These are phyloP conservation scores for Daldinia grandis DNA, from an alignment of 495 filamentous ascomycete species.

Conservation along the genomic window DNA sequence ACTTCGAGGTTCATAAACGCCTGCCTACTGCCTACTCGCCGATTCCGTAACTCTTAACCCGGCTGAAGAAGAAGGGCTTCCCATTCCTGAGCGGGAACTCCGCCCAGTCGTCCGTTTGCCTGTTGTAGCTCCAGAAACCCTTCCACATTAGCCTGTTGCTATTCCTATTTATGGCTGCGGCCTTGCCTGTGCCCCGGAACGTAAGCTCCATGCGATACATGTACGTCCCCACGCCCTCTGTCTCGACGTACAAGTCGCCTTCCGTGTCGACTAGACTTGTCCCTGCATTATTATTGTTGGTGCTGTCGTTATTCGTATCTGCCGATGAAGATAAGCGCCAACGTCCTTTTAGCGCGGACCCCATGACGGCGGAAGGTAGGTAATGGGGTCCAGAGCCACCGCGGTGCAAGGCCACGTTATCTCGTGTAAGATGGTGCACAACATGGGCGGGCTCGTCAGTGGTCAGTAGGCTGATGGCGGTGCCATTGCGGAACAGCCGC, in stretches of 20 bases:
- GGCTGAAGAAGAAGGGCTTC: slow-evolving; percentile 85
- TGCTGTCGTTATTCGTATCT: slow-evolving; percentile 22
- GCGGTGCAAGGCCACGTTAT: slow-evolving; percentile 45
- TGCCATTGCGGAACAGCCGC: slow-evolving; percentile 91
- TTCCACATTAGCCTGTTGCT: slow-evolving; percentile 91
- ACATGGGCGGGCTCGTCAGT: slow-evolving; percentile 85
- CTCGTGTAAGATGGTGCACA: slow-evolving; percentile 71
- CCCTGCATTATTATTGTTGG: slow-evolving; percentile 2
- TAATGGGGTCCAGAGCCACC: slow-evolving; percentile 37
- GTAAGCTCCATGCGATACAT: slow-evolving; percentile 80
- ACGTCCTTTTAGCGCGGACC: slow-evolving; percentile 49
- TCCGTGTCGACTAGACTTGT: slow-evolving; percentile 56
- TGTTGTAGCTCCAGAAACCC: slow-evolving; percentile 91
- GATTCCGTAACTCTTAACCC: slow-evolving; percentile 76
- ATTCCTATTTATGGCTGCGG: slow-evolving; percentile 58
- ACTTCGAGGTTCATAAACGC: not conserved
- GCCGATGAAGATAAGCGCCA: slow-evolving; percentile 48
- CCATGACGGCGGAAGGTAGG: slow-evolving; percentile 48
- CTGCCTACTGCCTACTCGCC: slow-evolving; percentile 44
- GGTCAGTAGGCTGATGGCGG: slow-evolving; percentile 76
- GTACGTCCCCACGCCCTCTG: slow-evolving; percentile 81
- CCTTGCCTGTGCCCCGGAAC: slow-evolving; percentile 61
- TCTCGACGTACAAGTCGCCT: slow-evolving; percentile 82
- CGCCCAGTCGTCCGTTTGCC: slow-evolving; percentile 87
- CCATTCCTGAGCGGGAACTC: slow-evolving; percentile 86